Evolutionary conservation across 805 yeast genomes (phyloP).

Genomic region (Torulaspora gathmanii): DNA sequence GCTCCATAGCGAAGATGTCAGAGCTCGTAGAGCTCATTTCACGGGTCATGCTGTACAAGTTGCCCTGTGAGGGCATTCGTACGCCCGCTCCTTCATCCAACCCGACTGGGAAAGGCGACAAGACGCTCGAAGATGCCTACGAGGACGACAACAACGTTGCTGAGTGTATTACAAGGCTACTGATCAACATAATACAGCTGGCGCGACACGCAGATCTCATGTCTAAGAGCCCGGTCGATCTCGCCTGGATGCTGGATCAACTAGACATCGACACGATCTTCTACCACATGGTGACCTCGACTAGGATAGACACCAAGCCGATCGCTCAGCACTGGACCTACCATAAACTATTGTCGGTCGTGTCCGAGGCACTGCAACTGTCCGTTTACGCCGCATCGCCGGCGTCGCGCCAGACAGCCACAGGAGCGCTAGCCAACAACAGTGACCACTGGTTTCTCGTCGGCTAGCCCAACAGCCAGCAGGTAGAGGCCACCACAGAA

Average conservation of each 20-base stretch:
- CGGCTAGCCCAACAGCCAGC: constrained; percentile 7
- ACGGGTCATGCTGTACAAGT: constrained; percentile 12
- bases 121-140: constrained; percentile 3
- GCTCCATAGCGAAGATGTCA: constrained; percentile 23
- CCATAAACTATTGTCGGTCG: constrained; percentile 11
- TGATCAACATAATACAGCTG: constrained; percentile 17
- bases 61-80: constrained; percentile 14
- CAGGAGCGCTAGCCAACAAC: constrained; percentile 12
- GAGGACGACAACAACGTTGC: constrained; percentile 10
- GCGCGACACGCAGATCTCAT: constrained; percentile 16
- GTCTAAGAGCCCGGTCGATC: constrained; percentile 18
- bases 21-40: constrained; percentile 19
- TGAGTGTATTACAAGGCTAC: constrained; percentile 18
- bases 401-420: constrained; percentile 12
- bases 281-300: constrained; percentile 18
- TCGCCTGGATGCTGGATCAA: constrained; percentile 20
- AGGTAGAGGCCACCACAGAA: background rate
- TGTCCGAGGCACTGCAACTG: constrained; percentile 16
- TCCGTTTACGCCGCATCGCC: constrained; percentile 14
- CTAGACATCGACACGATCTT: constrained; percentile 31
- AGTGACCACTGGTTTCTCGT: constrained; percentile 23
- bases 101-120: background rate
- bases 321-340: constrained; percentile 16
- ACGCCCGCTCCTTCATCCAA: constrained; percentile 3
- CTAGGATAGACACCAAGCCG: constrained; percentile 15